Evolutionary conservation across 176 grass and related monocot species (phyloP), one percentile per base, ranked within the genome.

Genomic region (Puya raimondii): DNA sequence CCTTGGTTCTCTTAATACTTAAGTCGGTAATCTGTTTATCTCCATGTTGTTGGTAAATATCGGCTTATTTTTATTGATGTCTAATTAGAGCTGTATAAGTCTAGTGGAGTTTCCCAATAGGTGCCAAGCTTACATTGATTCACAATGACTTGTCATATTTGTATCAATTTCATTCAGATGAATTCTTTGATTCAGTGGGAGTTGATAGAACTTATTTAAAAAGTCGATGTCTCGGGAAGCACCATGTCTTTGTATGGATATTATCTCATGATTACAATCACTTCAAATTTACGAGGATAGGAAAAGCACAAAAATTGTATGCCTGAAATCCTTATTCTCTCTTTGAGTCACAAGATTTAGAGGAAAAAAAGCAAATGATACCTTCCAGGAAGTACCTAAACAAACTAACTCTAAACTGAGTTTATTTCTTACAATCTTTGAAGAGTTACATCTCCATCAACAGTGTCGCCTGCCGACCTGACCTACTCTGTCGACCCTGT

Each of bases 31-130:
- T 67, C 16, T 22, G 21, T 18, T 21, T 61, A 18, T 2, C 17
- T 48, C 15, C 1, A 47, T 25, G 68, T 64, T 51, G 18, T 71
- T 47, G 49, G 76, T 88, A 83, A 54, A 77, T 87, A 87, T 64
- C 78, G 67, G 73, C 64, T 72, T 22, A 23, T 73, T 72, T 80
- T 18, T 54, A 21, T 52, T 80, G 76, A 49, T 48, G 63, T 59
- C 20, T 56, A 61, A 20, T 61, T n/a, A 61, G 16, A 4, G 56
- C 17, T 61, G 21, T 61, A 10, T 9, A 61, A 16, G 17, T 20
- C 21, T 20, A 9, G 4, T 10, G 21, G 21, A 22, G 56, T 18
- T 59, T 59, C 15, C 16, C 8, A 16, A 16, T 59, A 18, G 17
- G 14, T 59, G 20, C 15, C 20, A 18, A 16, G 0, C 56, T 61